Evolutionary conservation across 1,284 basidiomycete species (phyloP), one percentile per base, ranked within the genome.

Genomic region (Coriolopsis trogii): DNA sequence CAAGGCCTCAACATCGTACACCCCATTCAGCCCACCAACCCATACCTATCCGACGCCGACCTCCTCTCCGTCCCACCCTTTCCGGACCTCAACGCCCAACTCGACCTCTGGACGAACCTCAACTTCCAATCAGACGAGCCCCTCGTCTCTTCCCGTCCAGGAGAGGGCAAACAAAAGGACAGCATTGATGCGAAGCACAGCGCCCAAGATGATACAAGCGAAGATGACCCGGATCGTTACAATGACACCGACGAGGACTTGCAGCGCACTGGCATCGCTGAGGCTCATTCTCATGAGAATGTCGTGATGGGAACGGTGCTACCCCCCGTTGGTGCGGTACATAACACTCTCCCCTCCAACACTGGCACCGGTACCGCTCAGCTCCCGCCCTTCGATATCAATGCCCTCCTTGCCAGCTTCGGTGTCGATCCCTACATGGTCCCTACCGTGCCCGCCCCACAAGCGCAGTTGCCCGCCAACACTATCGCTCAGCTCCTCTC

Each of bases 31-130:
- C 73, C 75, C 16, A 65, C 74, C 21, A 64, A 75, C 43, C 55
- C 74, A 7, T 70, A 74, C 33, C 49, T 68, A 39, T 63, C 70
- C 34, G 74, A 81, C 65, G 79, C 79, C 61, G 84, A 88, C 56
- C 74, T 89, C 34, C 77, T 89, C 51, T 71, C 81, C 0, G 73
- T 81, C 1, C 78, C 80, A 18, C 73, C 82, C 3, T 87, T 84
- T 65, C 84, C 84, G 10, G 90, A 91, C 67, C 77, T 91, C 45
- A 78, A 79, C 16, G 87, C 88, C 3, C 88, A 92, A 66, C 84
- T 93, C 51, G 89, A 90, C 68, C 75, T 91, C 43, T 93, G 91
- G 91, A 88, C 89, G 8, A 87, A 88, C 68, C 77, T 93, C 56
- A 73, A 83, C 13, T 93, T 93, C 70, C 83, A 90, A 52, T 83